phyloP scores from a whole-genome alignment of 2,329 filamentous ascomycete genomes.

The Pseudogymnoascus sp. region DNA sequence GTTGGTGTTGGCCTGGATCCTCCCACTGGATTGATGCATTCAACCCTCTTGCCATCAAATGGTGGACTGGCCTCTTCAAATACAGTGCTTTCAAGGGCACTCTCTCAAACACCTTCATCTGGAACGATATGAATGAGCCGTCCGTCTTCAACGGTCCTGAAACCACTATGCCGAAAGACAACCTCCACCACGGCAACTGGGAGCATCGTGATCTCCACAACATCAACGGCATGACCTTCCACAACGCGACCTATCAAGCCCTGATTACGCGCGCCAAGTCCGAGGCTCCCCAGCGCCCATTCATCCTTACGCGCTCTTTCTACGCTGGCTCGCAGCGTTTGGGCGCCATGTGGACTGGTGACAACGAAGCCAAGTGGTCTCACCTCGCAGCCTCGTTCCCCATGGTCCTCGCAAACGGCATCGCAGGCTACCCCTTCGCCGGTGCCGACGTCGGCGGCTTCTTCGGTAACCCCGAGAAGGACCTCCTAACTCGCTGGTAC shows the following conservation, averaged over 20 bases:
- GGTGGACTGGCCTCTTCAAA: conserved; percentile 86
- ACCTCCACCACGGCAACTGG: conserved; percentile 84
- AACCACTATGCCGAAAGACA: conserved; percentile 98
- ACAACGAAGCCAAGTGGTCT: conserved; percentile 90
- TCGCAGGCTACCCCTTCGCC: conserved; percentile 86
- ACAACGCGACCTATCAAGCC: conserved; percentile 87
- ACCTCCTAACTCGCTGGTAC: conserved; percentile 90
- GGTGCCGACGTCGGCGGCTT: conserved; percentile 96
- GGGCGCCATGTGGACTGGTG: conserved; percentile 97
- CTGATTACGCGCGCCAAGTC: conserved; percentile 78
- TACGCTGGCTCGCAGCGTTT: conserved; percentile 83
- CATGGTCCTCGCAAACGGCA: conserved; percentile 88
- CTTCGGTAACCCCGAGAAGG: conserved; percentile 92
- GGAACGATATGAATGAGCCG: conserved; percentile 99
- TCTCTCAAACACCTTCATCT: conserved; percentile 79
- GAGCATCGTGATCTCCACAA: conserved; percentile 97
- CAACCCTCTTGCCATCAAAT: conserved; percentile 80
- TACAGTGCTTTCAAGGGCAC: conserved; percentile 84
- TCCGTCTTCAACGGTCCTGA: conserved; percentile 98
- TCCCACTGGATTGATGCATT: conserved; percentile 96
- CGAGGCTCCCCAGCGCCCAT: conserved; percentile 68
- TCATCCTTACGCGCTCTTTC: conserved; percentile 87
- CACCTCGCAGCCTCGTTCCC: conserved; percentile 84
- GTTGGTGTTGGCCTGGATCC: conserved; percentile 97
- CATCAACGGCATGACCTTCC: conserved; percentile 86